Percentiles rank a stretch among this genome's conserved stretches.
phyloP scores from a whole-genome alignment of 2,329 filamentous ascomycete species.

The Colletotrichum paranaense region DNA sequence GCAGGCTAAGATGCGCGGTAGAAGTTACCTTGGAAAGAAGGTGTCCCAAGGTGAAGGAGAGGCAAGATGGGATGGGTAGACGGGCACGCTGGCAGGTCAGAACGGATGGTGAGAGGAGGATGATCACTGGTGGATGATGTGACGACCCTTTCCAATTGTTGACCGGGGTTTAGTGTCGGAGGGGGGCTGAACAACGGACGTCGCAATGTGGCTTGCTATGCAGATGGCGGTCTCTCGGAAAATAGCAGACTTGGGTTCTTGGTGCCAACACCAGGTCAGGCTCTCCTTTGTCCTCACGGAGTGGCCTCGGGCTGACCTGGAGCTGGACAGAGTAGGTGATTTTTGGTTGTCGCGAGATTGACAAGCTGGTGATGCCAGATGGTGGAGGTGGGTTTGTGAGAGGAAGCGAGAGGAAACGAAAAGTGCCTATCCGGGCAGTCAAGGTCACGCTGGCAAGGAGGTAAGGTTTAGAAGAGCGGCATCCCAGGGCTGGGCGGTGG shows the following conservation, averaged over 20 bases:
- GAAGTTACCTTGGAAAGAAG: not conserved
- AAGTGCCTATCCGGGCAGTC: not conserved
- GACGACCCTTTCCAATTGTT: constrained; percentile 11
- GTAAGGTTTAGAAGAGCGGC: not conserved
- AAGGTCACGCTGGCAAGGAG: not conserved
- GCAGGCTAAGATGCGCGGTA: not conserved
- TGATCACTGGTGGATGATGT: not conserved
- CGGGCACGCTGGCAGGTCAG: not conserved
- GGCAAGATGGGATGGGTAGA: constrained; percentile 11
- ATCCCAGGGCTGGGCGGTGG: not conserved
- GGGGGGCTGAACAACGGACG: constrained; percentile 30
- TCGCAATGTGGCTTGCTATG: constrained; percentile 27
- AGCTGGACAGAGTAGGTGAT: not conserved
- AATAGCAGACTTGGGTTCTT: not conserved
- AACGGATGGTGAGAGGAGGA: not conserved
- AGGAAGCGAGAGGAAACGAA: not conserved
- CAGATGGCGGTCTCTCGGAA: constrained; percentile 19
- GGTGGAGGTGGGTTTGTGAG: not conserved
- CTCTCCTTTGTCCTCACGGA: constrained; percentile 2
- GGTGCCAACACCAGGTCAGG: constrained; percentile 2
- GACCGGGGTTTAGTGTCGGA: constrained; percentile 1
- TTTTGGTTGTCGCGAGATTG: not conserved
- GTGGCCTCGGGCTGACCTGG: not conserved
- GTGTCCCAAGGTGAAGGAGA: not conserved
- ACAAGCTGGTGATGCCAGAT: not conserved